Evolutionary conservation across 768 basidiomycete species (phyloP).

Genomic region (Tulasnella sp.): DNA sequence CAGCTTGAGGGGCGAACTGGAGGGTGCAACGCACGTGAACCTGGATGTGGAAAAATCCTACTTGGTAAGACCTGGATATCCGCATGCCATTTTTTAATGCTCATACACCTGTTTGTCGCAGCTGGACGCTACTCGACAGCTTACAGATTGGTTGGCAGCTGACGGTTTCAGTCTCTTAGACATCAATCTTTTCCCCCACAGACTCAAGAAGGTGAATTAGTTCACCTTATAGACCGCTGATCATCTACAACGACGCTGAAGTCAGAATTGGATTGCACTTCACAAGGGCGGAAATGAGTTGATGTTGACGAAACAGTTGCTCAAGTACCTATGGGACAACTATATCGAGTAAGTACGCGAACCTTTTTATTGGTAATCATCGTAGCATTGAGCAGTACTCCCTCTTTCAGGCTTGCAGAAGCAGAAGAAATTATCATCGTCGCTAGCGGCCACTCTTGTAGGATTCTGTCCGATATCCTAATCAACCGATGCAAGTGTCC

Average conservation of each 20-base stretch:
- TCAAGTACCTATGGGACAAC: constrained; percentile 92
- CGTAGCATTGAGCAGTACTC: constrained; percentile 1
- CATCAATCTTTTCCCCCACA: constrained; percentile 47
- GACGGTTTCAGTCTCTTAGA: constrained; percentile 71
- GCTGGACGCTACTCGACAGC: constrained; percentile 75
- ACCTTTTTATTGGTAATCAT: not conserved
- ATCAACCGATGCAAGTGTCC: constrained; percentile 59
- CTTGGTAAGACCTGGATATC: constrained; percentile 42
- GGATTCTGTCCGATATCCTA: constrained; percentile 63
- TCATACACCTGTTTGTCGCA: too few relatives aligned
- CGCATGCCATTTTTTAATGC: not conserved
- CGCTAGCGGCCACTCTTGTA: constrained; percentile 79
- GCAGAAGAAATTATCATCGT: constrained; percentile 69
- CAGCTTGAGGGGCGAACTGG: constrained; percentile 75
- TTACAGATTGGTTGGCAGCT: constrained; percentile 64
- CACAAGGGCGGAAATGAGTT: constrained; percentile 21
- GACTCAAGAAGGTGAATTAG: constrained; percentile 28
- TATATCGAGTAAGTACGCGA: constrained; percentile 66
- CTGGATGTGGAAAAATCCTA: constrained; percentile 74
- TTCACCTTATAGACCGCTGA: too few relatives aligned
- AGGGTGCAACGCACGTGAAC: constrained; percentile 59
- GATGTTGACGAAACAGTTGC: constrained; percentile 37
- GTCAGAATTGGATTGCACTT: constrained; percentile 28
- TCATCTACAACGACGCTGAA: not conserved
- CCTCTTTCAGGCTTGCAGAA: constrained; percentile 50